phyloP scores from a whole-genome alignment of 2,329 filamentous ascomycete genomes.

The Alternaria triticimaculans region DNA sequence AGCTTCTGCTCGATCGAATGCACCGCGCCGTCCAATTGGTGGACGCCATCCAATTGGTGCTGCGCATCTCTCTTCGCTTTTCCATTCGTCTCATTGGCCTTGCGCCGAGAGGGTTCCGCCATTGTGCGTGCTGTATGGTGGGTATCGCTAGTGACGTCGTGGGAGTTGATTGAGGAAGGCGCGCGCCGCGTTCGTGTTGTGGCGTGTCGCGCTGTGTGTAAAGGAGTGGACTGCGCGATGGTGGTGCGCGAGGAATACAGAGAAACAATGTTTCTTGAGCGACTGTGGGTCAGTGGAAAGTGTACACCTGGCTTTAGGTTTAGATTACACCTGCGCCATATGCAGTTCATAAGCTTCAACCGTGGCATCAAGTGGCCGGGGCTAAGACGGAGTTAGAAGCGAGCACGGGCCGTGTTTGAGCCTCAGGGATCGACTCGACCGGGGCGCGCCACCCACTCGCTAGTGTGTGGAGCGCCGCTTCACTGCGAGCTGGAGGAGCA shows the following conservation, averaged over 20 bases:
- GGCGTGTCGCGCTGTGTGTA: not conserved
- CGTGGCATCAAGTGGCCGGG: slow-evolving; percentile 42
- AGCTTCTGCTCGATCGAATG: slow-evolving; percentile 40
- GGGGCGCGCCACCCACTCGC: slow-evolving; percentile 9
- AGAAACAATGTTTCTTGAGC: not conserved
- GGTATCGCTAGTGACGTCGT: not conserved
- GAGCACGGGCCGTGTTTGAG: slow-evolving; percentile 15
- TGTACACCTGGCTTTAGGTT: slow-evolving; percentile 11
- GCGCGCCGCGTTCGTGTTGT: not conserved
- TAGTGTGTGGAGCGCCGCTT: slow-evolving; percentile 1
- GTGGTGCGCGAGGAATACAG: not conserved
- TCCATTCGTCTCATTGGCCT: slow-evolving; percentile 33
- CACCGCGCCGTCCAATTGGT: slow-evolving; percentile 32
- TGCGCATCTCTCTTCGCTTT: slow-evolving; percentile 30
- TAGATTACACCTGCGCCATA: slow-evolving; percentile 5
- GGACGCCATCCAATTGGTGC: slow-evolving; percentile 32
- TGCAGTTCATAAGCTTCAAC: slow-evolving; percentile 22
- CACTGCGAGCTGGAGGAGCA: not conserved
- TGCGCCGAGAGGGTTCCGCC: slow-evolving; percentile 33
- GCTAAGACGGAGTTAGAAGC: slow-evolving; percentile 36
- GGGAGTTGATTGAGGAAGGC: not conserved
- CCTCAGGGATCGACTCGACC: slow-evolving; percentile 15
- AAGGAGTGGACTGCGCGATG: not conserved
- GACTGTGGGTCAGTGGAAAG: not conserved
- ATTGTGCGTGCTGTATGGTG: slow-evolving; percentile 20